phyloP scores from a whole-genome alignment of 345 rosid species.

The Acer saccharum region DNA sequence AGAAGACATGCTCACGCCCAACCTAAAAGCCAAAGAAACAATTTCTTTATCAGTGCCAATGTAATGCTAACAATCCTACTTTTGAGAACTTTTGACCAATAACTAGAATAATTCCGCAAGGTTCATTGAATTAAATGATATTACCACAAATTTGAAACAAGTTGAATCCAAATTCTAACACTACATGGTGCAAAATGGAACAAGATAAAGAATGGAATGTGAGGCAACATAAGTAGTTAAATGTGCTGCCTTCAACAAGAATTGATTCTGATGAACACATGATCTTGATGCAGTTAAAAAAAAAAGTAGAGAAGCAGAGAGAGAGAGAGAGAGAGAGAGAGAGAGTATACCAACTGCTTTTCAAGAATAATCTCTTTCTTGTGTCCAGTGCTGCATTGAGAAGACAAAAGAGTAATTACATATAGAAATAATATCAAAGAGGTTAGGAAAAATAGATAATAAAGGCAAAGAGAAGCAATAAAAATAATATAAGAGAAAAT shows the following conservation, averaged over 20 bases:
- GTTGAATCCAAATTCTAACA: background rate
- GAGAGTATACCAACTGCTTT: background rate
- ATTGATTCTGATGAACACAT: too few relatives aligned
- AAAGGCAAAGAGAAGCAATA: background rate
- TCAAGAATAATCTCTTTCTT: background rate
- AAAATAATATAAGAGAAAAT: background rate
- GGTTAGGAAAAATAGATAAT: background rate
- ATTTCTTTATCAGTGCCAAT: background rate
- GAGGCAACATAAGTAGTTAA: too few relatives aligned
- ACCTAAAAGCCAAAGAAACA: slow-evolving; percentile 45
- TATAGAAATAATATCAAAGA: background rate
- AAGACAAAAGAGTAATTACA: slow-evolving; percentile 3
- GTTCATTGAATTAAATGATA: background rate
- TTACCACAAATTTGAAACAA: background rate
- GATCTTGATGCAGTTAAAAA: too few relatives aligned
- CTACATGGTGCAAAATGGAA: too few relatives aligned
- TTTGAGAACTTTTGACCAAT: background rate
- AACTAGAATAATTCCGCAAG: background rate
- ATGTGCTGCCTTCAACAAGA: too few relatives aligned
- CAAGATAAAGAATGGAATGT: too few relatives aligned
- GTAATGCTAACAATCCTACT: background rate
- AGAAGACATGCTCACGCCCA: slow-evolving; percentile 62
- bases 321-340: background rate
- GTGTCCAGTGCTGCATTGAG: slow-evolving; percentile 69
- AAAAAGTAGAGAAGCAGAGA: too few relatives aligned